These are phyloP conservation scores for Teunomyces stri DNA, from an alignment of 805 yeast genomes.

Conservation along the genomic window DNA sequence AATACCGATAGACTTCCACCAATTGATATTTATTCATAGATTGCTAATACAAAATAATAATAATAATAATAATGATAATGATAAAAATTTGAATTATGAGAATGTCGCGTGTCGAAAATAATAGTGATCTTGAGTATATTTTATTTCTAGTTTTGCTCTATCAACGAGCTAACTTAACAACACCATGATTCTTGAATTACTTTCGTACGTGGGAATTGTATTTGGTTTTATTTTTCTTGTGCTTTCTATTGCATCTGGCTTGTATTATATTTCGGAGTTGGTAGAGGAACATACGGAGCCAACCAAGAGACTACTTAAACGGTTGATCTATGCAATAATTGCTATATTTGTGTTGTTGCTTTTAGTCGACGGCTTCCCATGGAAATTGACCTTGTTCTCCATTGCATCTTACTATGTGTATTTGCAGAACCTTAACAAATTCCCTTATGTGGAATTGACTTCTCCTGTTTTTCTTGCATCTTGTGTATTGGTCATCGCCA, in stretches of 20 bases:
- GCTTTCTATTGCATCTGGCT: slow-evolving; percentile 76
- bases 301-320: slow-evolving; percentile 66
- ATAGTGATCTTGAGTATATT: neutral
- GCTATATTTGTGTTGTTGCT: slow-evolving; percentile 53
- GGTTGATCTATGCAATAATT: slow-evolving; percentile 63
- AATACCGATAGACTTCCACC: slow-evolving; percentile 93
- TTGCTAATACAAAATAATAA: too few relatives aligned
- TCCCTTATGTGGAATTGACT: slow-evolving; percentile 78
- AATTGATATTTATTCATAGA: slow-evolving; percentile 68
- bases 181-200: slow-evolving; percentile 37
- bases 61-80: slow-evolving; percentile 2
- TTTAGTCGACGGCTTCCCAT: slow-evolving; percentile 78
- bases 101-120: neutral
- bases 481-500: slow-evolving; percentile 68
- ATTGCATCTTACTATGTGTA: slow-evolving; percentile 71
- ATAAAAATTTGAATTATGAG: neutral
- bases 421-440: slow-evolving; percentile 69
- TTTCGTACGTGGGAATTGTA: slow-evolving; percentile 37
- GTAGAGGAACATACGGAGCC: slow-evolving; percentile 92
- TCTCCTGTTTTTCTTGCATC: slow-evolving; percentile 70
- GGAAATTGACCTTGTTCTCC: slow-evolving; percentile 63
- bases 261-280: slow-evolving; percentile 85
- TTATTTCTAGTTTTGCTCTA: too few relatives aligned
- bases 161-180: neutral
- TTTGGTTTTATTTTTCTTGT: slow-evolving; percentile 42